phyloP scores from a whole-genome alignment of 768 basidiomycete species.

The Chalciporus piperatus region DNA sequence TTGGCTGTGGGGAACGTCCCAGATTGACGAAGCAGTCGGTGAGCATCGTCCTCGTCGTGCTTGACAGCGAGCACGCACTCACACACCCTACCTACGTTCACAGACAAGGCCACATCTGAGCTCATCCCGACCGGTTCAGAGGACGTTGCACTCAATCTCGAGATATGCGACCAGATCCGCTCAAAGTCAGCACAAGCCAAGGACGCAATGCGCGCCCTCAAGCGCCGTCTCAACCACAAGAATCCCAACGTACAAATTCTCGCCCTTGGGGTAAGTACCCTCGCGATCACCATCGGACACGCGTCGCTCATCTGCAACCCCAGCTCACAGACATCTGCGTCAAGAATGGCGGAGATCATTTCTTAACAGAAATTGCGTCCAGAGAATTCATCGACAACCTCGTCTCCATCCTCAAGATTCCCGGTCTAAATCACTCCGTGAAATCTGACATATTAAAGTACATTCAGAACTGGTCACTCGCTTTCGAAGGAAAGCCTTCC shows the following conservation, averaged over 20 bases:
- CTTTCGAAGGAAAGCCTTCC: conserved; percentile 78
- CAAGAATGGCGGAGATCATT: conserved; percentile 96
- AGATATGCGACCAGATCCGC: conserved; percentile 95
- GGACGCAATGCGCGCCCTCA: conserved; percentile 85
- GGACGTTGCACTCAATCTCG: conserved; percentile 90
- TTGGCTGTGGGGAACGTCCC: conserved; percentile 80
- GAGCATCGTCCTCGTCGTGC: conserved; percentile 25
- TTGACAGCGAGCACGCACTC: conserved; percentile 6
- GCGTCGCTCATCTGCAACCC: conserved; percentile 1
- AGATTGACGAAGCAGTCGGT: conserved; percentile 84
- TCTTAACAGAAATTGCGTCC: conserved; percentile 79
- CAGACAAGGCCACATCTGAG: conserved; percentile 95
- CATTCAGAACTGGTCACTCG: conserved; percentile 92
- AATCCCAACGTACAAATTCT: conserved; percentile 94
- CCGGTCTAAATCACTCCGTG: conserved; percentile 75
- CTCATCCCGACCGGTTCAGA: conserved; percentile 77
- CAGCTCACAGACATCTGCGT: conserved; percentile 89
- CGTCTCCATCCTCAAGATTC: conserved; percentile 81
- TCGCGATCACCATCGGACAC: neutral
- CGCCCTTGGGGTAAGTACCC: conserved; percentile 71
- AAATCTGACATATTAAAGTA: conserved; percentile 72
- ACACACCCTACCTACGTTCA: conserved; percentile 29
- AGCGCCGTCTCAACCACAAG: conserved; percentile 84
- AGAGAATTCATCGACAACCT: conserved; percentile 94
- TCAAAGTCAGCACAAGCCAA: conserved; percentile 84